These are phyloP conservation scores for Artemisia princeps DNA, from an alignment of 140 eudicot genomes.

Conservation along the genomic window DNA sequence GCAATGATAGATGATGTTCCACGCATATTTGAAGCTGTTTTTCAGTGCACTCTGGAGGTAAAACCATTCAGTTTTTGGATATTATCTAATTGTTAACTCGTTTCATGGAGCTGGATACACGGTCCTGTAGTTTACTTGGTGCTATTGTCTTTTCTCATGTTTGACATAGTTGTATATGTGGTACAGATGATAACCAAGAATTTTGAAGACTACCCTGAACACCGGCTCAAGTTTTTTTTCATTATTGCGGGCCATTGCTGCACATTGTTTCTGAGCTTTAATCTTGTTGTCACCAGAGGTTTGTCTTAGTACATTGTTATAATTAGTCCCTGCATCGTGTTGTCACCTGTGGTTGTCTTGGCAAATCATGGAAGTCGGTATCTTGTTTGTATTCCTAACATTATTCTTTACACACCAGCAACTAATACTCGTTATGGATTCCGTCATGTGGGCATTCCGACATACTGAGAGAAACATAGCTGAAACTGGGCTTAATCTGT, in stretches of 20 bases:
- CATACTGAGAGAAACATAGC: conserved; percentile 97
- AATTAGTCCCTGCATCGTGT: neutral
- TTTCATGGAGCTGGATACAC: neutral
- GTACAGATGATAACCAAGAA: conserved; percentile 93
- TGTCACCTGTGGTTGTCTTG: neutral
- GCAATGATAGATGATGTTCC: conserved; percentile 96
- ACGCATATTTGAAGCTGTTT: conserved; percentile 90
- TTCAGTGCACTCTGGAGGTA: conserved; percentile 97
- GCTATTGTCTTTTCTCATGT: neutral
- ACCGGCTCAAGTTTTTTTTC: conserved; percentile 96
- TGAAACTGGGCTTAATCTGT: conserved; percentile 83
- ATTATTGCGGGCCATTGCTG: conserved; percentile 82
- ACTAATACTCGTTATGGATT: conserved; percentile 91
- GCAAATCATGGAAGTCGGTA: neutral
- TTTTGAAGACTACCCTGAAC: conserved; percentile 99
- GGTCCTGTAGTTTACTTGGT: conserved; percentile 4
- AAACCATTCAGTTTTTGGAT: conserved; percentile 6
- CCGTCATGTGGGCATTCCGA: conserved; percentile 97
- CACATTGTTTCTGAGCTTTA: conserved; percentile 85
- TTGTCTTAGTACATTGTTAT: conserved; percentile 9
- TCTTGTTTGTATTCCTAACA: neutral
- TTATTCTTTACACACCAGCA: conserved; percentile 40
- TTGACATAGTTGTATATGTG: conserved; percentile 13
- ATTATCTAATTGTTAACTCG: neutral
- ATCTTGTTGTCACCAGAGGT: conserved; percentile 84